Base-by-base conservation (phyloP, 352 stramenopile species). In the Pythium guiyangense region DNA sequence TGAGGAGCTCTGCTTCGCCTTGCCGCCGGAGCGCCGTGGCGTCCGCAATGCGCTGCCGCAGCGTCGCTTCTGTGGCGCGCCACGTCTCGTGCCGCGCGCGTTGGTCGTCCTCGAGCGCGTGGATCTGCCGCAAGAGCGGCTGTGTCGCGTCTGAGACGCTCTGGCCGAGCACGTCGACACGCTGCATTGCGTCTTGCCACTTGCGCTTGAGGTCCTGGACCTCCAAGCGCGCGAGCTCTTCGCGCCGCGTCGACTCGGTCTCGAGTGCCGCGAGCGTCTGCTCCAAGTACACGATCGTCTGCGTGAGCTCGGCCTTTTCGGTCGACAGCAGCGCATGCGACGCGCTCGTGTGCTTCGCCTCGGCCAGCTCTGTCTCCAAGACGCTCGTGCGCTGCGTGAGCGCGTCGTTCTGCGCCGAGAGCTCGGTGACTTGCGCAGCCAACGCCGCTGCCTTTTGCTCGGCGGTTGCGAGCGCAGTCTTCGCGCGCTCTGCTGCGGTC, bases 91-190 rank as follows among this genome's bases (percentile, higher is more conserved):
- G 76, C 18, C 73, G 70, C 8, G 59, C 58, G 10, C 79, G 77
- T 22, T 86, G 74, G 27, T 92, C 81, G 52, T 92, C 76, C 49
- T 88, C 75, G 2, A 94, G 63, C 22, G 64, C 68, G 43, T 84
- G 67, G 49, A 94, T 85, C 60, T 94, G 84, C 10, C 73, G 77
- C 43, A 90, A 52, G 6, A 94, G 64, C n/a, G 84, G 84, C 51
- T 90, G 76, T 11, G 84, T 92, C 3, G 84, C 81, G 35, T 91
- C 84, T 0, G 69, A 83, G 14, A 91, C 64, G 48, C 76, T 87
- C 35, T 85, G 73, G 0, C 79, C 81, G 26, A 94, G 64, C 52
- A 72, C 62, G 27, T 94, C 84, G 39, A 94, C 76, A 20, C 79
- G 76, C 18, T 51, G 63, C n/a, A 90, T 63, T 0, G 81, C 81